Evolutionary conservation across 1,284 basidiomycete genomes (phyloP), one percentile per base, ranked within the genome.

Genomic region (Trichosporon sp.): DNA sequence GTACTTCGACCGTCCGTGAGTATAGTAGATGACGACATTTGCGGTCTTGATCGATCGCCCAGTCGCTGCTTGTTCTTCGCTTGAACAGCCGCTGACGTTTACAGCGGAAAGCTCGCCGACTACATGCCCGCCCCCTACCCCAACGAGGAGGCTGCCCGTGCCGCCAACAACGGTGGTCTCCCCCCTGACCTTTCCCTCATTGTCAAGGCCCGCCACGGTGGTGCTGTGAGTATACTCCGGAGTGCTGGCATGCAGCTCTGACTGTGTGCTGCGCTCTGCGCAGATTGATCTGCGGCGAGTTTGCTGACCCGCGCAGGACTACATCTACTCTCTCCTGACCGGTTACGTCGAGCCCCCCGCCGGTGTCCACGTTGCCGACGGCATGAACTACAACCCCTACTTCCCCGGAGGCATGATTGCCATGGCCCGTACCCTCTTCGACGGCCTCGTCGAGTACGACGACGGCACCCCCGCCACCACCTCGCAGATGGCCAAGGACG

Each of bases 401-500:
- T 96, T 97, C 89, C 94, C 94, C 59, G 93, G 95, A 66, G 93
- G 94, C 75, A 92, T 93, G 73, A 98, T 99, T 70, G 92, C 91
- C 76, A 99, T 99, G 96, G 95, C 93, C 59, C 92, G 95, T 79
- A 88, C 97, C 21, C 84, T 99, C 69, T 99, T 92, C 78, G 95
- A 98, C 76, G 94, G 91, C 52, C 80, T 97, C 52, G 94, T 98
- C 65, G 95, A 98, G 81, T 97, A 91, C 79, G 90, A 92, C 0
- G 95, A 98, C 78, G 91, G 90, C 88, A 99, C 96, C 5, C 93
- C 95, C 10, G 92, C 95, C 11, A 99, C 95, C 58, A 90, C 94
- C 10, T 91, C 92, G n/a, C 96, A 99, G 81, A 95, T 99, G 94
- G 95, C 96, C 72, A 99, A 99, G 86, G 96, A 99, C 75, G 94